Conservation (phyloP, 768 basidiomycete genomes). For the Heimioporus sp. region DNA sequence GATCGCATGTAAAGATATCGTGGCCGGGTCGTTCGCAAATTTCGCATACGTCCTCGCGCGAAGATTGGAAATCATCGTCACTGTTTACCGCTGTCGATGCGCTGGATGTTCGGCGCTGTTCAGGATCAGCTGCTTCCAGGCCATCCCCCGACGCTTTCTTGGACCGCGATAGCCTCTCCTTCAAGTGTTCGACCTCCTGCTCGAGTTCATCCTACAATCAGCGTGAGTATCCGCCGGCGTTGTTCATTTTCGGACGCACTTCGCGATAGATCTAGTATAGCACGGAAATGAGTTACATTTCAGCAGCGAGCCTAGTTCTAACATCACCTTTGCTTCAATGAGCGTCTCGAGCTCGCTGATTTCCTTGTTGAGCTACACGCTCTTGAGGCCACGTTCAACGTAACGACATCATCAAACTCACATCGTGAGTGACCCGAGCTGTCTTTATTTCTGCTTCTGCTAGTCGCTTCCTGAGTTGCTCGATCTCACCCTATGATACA, state of each 20-base stretch:
- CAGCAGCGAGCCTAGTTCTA: not conserved
- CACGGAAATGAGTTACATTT: conserved; percentile 4
- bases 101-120: conserved; percentile 19
- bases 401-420: conserved; percentile 31
- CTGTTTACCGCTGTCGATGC: conserved; percentile 24
- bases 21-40: conserved; percentile 85
- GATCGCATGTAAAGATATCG: conserved; percentile 81
- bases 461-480: conserved; percentile 67
- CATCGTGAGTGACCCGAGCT: conserved; percentile 66
- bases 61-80: conserved; percentile 20
- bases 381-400: not conserved
- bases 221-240: conserved; percentile 10
- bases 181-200: conserved; percentile 73
- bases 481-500: conserved; percentile 53
- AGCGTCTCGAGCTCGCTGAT: conserved; percentile 89
- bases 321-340: conserved; percentile 85
- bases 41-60: conserved; percentile 65
- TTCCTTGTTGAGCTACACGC: conserved; percentile 78
- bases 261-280: conserved; percentile 75
- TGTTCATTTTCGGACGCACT: conserved; percentile 34
- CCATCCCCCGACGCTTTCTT: conserved; percentile 58
- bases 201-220: conserved; percentile 75
- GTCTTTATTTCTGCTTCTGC: conserved; percentile 74
- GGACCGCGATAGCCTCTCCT: conserved; percentile 59
- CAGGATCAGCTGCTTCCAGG: conserved; percentile 35